phyloP scores from a whole-genome alignment of 2,329 filamentous ascomycete genomes.

The Bertia moriformis region DNA sequence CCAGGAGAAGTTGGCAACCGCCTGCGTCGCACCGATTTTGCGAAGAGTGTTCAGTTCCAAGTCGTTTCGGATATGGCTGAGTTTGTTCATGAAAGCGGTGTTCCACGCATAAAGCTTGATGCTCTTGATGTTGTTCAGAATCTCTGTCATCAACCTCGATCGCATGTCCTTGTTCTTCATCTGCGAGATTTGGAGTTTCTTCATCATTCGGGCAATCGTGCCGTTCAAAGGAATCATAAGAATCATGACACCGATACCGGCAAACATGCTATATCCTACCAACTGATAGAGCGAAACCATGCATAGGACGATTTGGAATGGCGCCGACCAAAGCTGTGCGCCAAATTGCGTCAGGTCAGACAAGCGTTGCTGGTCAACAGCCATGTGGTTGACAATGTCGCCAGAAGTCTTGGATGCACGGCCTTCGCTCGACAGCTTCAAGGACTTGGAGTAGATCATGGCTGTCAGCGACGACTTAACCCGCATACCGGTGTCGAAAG shows the following conservation, averaged over 20 bases:
- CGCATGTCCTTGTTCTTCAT: constrained; percentile 70
- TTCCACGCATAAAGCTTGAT: constrained; percentile 71
- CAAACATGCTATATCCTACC: constrained; percentile 59
- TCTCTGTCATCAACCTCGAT: constrained; percentile 61
- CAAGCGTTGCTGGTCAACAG: constrained; percentile 59
- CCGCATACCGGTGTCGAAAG: constrained; percentile 65
- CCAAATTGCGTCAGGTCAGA: constrained; percentile 62
- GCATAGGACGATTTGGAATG: constrained; percentile 60
- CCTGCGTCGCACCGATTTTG: constrained; percentile 60
- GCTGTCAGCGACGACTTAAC: constrained; percentile 57
- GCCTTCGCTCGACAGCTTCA: constrained; percentile 58
- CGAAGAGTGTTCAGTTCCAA: constrained; percentile 58
- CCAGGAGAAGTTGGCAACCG: constrained; percentile 67
- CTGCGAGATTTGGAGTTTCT: constrained; percentile 56
- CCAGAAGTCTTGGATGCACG: constrained; percentile 56
- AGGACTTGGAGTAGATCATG: constrained; percentile 56
- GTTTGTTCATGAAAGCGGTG: constrained; percentile 58
- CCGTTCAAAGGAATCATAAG: constrained; percentile 66
- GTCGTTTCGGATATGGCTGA: constrained; percentile 61
- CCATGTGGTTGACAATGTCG: constrained; percentile 70
- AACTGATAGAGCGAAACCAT: constrained; percentile 62
- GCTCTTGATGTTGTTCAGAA: constrained; percentile 68
- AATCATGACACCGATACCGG: constrained; percentile 60
- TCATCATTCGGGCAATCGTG: constrained; percentile 57
- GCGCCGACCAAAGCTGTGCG: constrained; percentile 61